phyloP scores from a whole-genome alignment of 2,329 filamentous ascomycete species.

The Trichophyton simii region DNA sequence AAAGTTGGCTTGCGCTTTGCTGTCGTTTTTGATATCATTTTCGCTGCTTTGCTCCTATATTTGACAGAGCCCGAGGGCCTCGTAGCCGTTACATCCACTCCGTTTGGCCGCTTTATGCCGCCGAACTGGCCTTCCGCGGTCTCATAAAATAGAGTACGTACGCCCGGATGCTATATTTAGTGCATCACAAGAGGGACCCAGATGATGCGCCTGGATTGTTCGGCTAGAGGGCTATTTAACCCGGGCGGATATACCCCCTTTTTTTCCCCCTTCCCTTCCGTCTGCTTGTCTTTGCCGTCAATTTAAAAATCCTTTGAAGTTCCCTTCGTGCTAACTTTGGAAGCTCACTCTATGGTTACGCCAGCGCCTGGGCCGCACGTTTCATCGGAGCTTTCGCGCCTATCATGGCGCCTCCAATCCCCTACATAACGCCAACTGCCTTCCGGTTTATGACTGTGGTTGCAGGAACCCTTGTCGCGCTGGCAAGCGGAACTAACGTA shows the following conservation, averaged over 20 bases:
- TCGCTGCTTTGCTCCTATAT: background rate
- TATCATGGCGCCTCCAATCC: background rate
- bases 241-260: constrained; percentile 1
- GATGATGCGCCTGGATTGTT: background rate
- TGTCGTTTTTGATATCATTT: background rate
- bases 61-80: background rate
- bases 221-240: background rate
- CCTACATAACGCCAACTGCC: background rate
- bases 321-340: background rate
- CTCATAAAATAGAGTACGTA: background rate
- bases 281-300: background rate
- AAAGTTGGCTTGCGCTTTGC: background rate
- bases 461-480: constrained; percentile 69
- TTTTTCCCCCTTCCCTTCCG: background rate
- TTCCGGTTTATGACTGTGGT: constrained; percentile 70
- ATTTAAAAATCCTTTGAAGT: background rate
- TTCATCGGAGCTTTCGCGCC: background rate
- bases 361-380: background rate
- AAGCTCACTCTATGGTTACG: background rate
- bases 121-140: background rate
- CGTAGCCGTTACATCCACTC: background rate
- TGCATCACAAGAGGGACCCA: background rate
- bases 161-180: background rate
- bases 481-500: constrained; percentile 90
- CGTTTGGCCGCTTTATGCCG: background rate